Conservation (phyloP, 2,329 filamentous ascomycete genomes). For the Fusarium sp. region DNA sequence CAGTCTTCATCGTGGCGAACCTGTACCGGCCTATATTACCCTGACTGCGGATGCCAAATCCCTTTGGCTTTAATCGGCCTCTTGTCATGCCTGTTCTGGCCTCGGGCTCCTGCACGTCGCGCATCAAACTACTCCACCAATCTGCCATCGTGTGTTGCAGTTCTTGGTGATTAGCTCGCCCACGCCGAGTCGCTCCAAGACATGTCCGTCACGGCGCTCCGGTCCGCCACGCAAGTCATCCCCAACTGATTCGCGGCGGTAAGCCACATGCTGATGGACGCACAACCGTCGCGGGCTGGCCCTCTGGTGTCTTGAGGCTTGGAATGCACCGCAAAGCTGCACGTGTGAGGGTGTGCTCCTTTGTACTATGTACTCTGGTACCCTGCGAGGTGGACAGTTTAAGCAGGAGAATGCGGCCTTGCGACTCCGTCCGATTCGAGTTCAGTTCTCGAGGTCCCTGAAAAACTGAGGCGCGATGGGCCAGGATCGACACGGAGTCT, state of each 20-base stretch:
- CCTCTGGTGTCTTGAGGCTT: conserved; percentile 38
- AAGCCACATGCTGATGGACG: conserved; percentile 41
- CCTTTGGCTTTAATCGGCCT: conserved; percentile 16
- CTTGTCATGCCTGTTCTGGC: conserved; percentile 27
- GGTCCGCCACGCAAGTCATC: conserved; percentile 31
- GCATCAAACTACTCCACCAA: conserved; percentile 33
- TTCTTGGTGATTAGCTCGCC: conserved; percentile 25
- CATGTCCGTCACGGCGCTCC: conserved; percentile 21
- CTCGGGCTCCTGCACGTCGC: conserved; percentile 33
- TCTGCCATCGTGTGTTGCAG: conserved; percentile 34
- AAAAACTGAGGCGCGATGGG: conserved; percentile 1
- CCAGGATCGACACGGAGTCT: conserved; percentile 28
- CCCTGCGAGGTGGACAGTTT: conserved; percentile 23
- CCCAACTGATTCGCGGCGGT: conserved; percentile 32
- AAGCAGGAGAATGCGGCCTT: conserved; percentile 28
- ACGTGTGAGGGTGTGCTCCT: conserved; percentile 42
- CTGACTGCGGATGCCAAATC: conserved; percentile 15
- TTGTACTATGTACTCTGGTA: conserved; percentile 12
- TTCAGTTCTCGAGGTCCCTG: conserved; percentile 3
- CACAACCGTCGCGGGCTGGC: conserved; percentile 30
- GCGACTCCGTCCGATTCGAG: conserved; percentile 19
- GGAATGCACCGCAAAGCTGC: conserved; percentile 42
- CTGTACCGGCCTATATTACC: conserved; percentile 6
- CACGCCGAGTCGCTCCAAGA: conserved; percentile 18
- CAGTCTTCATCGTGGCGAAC: conserved; percentile 32